Base-by-base conservation (phyloP, 352 stramenopile genomes). In the Thalassiosira allenii region DNA sequence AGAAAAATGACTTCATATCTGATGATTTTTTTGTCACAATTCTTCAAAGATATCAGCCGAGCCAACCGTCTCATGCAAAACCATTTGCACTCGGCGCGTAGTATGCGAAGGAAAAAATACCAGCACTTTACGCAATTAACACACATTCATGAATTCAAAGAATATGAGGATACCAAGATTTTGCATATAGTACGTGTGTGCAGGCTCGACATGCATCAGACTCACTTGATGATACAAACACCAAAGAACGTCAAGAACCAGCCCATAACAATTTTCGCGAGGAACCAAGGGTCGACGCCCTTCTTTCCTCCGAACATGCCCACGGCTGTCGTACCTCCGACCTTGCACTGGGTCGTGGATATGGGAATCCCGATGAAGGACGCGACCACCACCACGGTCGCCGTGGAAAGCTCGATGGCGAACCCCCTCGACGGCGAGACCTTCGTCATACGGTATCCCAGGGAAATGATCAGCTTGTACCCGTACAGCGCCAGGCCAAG, bases 361-460 rank as follows among this genome's bases (percentile, higher is more conserved):
- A 83, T 61, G n/a, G 72, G 79, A 71, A 86, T 71, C n/a, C 57
- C 72, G 4, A 75, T 30, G 52, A 75, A 86, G 11, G 64, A 79
- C 6, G 79, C 79, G 44, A 66, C 73, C 0, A 68, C 73, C 4
- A 86, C 79, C 6, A 93, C 89, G 11, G 95, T 65, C 1, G 93
- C 88, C 0, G 92, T 88, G 2, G 91, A 89, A 8, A 96, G 81
- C 76, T 96, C 93, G 37, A 93, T 95, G 37, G 71, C 91, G 58
- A 94, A 95, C 3, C 91, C 94, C 33, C 92, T 85, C 43, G 83
- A 96, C 78, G 86, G 90, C n/a, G 81, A 88, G 8, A 91, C 53
- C 37, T 65, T 72, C 17, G 76, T 85, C 6, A 92, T 49, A 33
- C 87, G 76, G 27, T 89, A 88, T 37, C 84, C 83, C 33, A 92